Conservation (phyloP, 352 stramenopile genomes). For the Hyaloperonospora arabidopsidis region DNA sequence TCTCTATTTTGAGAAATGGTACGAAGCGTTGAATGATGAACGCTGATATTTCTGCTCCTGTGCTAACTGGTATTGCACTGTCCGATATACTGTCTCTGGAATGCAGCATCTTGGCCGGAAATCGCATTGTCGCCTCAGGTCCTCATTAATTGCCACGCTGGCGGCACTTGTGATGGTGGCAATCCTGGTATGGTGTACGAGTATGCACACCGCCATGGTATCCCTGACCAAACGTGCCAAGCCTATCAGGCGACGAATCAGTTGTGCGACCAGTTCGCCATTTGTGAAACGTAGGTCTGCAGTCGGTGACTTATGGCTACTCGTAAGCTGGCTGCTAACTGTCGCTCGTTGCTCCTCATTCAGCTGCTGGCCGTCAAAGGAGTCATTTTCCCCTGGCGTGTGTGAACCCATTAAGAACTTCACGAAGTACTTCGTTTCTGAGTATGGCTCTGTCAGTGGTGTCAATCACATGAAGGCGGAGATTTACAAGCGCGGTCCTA, state of each 20-base stretch:
- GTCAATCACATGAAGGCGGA: constrained; percentile 87
- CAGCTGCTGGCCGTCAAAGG: constrained; percentile 80
- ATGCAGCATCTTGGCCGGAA: constrained; percentile 65
- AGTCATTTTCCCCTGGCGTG: constrained; percentile 75
- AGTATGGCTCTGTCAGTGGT: constrained; percentile 84
- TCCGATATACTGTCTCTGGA: constrained; percentile 2
- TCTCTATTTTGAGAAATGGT: constrained; percentile 86
- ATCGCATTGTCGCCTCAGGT: constrained; percentile 74
- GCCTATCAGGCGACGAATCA: constrained; percentile 86
- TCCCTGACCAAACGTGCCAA: constrained; percentile 90
- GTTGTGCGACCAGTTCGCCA: constrained; percentile 59
- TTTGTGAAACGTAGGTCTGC: constrained; percentile 70
- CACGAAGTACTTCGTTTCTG: constrained; percentile 84
- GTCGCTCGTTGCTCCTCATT: neutral
- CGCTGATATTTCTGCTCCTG: constrained; percentile 1
- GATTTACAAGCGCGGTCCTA: constrained; percentile 87
- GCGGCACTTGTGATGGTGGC: constrained; percentile 67
- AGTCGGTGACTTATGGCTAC: neutral
- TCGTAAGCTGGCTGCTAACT: neutral
- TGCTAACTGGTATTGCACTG: neutral
- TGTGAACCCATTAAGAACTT: constrained; percentile 85
- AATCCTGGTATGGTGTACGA: constrained; percentile 81
- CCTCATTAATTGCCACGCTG: constrained; percentile 80
- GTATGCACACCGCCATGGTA: constrained; percentile 82
- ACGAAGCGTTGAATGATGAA: constrained; percentile 1